Percentiles rank a stretch among this genome's conserved stretches.
phyloP scores from a whole-genome alignment of 163 green algal genomes.

The Scenedesmus sp. region DNA sequence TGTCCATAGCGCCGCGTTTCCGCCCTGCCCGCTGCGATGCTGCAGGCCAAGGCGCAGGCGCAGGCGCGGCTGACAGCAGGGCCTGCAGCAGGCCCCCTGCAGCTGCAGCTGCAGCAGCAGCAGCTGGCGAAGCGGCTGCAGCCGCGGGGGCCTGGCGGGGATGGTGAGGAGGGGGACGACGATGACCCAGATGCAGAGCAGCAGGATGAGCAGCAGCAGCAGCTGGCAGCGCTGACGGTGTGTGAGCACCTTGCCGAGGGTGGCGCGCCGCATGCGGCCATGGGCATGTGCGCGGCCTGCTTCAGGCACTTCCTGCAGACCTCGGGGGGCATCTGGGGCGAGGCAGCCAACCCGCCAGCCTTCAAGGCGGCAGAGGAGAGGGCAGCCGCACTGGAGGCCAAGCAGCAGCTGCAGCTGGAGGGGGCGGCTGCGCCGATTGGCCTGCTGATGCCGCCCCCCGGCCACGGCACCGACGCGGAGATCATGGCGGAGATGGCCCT shows the following conservation, averaged over 20 bases:
- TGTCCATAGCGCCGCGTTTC: too few relatives aligned
- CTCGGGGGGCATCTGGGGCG: constrained; percentile 63
- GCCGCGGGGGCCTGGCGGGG: background rate
- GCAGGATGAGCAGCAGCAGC: background rate
- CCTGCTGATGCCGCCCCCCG: constrained; percentile 20
- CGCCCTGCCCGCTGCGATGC: background rate
- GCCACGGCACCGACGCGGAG: constrained; percentile 34
- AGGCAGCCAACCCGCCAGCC: constrained; percentile 62
- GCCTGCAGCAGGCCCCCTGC: background rate
- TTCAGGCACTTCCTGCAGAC: constrained; percentile 74
- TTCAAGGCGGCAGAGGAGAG: constrained; percentile 51
- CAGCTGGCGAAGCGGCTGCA: background rate
- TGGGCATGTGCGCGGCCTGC: constrained; percentile 83
- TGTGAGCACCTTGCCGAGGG: constrained; percentile 62
- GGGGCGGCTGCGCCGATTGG: background rate
- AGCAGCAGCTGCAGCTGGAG: background rate
- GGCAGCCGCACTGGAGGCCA: constrained; percentile 24
- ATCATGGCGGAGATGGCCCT: constrained; percentile 18
- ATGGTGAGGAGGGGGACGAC: background rate
- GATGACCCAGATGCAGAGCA: background rate
- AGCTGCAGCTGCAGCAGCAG: background rate
- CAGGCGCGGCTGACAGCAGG: background rate
- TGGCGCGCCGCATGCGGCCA: constrained; percentile 63
- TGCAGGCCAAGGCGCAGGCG: background rate
- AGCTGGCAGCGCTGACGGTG: constrained; percentile 3